A percentile compares a stretch with the other conserved stretches of the same genome.
Evolutionary conservation across 768 basidiomycete genomes (phyloP).

Genomic region (Rickenella mellea): DNA sequence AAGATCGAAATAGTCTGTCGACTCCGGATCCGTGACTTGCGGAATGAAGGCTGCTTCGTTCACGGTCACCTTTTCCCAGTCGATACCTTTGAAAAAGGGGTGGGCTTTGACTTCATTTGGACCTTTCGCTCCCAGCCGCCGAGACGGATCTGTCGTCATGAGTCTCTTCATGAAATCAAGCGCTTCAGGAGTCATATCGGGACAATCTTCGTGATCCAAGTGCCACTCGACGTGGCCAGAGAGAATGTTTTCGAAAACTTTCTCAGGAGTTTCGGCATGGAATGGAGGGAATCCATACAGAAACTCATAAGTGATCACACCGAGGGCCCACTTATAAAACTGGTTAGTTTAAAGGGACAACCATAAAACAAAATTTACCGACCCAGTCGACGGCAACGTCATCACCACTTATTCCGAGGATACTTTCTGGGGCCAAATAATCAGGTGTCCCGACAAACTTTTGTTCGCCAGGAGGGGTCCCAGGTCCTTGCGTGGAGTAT

Average conservation of each 20-base stretch:
- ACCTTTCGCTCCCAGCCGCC: slow-evolving; percentile 77
- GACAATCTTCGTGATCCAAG: slow-evolving; percentile 89
- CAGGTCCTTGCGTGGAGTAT: slow-evolving; percentile 50
- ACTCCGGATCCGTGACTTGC: slow-evolving; percentile 89
- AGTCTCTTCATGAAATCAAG: slow-evolving; percentile 85
- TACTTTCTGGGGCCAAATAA: slow-evolving; percentile 92
- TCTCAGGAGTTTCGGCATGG: slow-evolving; percentile 94
- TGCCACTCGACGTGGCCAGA: slow-evolving; percentile 94
- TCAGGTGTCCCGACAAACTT: slow-evolving; percentile 98
- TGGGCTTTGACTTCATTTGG: slow-evolving; percentile 91
- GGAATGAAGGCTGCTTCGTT: slow-evolving; percentile 93
- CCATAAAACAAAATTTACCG: slow-evolving; percentile 19
- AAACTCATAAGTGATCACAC: slow-evolving; percentile 97
- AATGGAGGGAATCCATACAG: slow-evolving; percentile 95
- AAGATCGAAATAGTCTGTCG: slow-evolving; percentile 99
- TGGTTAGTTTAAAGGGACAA: slow-evolving; percentile 8
- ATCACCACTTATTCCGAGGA: slow-evolving; percentile 90
- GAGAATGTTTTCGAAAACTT: slow-evolving; percentile 96
- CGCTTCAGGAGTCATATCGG: slow-evolving; percentile 78
- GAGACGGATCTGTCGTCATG: slow-evolving; percentile 68
- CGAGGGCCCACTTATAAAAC: slow-evolving; percentile 82
- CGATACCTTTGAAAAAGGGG: slow-evolving; percentile 81
- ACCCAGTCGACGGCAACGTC: slow-evolving; percentile 98
- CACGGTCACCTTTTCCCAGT: slow-evolving; percentile 87
- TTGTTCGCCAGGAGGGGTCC: slow-evolving; percentile 75